These are phyloP conservation scores for Cutaneotrichosporon dermatis DNA, from an alignment of 1,284 basidiomycete genomes.

Conservation along the genomic window DNA sequence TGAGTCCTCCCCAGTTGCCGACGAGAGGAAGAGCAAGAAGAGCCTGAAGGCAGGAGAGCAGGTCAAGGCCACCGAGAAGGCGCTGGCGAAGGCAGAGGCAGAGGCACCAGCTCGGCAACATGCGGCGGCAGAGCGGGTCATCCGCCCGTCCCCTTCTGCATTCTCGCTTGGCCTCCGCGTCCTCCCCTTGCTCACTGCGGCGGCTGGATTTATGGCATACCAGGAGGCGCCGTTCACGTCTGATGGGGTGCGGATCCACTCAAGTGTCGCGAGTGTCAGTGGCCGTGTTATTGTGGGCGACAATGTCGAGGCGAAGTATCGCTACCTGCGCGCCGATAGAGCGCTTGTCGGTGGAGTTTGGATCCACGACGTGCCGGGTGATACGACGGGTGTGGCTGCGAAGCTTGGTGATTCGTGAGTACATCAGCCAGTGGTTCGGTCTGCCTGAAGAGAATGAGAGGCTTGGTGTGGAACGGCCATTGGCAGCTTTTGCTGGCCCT, in stretches of 20 bases:
- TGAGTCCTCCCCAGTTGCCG: no score
- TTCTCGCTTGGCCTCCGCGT: background rate
- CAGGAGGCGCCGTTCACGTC: background rate
- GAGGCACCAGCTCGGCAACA: background rate
- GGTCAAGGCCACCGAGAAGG: background rate
- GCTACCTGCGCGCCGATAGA: constrained; percentile 81
- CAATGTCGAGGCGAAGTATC: constrained; percentile 57
- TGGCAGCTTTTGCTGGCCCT: no score
- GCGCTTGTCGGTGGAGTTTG: constrained; percentile 84
- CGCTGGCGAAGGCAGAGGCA: background rate
- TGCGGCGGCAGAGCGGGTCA: no score
- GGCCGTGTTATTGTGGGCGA: constrained; percentile 74
- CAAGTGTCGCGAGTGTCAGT: constrained; percentile 60
- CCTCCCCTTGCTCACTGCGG: background rate
- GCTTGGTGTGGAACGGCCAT: no score
- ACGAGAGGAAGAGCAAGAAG: background rate
- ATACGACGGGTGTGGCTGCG: constrained; percentile 36
- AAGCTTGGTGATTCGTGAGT: constrained; percentile 52
- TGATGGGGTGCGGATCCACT: constrained; percentile 7
- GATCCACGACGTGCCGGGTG: constrained; percentile 49
- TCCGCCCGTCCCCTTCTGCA: no score
- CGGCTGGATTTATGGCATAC: background rate
- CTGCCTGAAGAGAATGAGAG: no score
- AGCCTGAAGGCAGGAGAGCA: no score
- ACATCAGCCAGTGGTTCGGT: no score